Evolutionary conservation across 1,139 yeast genomes (phyloP).

Genomic region (Debaryomyces sp.): DNA sequence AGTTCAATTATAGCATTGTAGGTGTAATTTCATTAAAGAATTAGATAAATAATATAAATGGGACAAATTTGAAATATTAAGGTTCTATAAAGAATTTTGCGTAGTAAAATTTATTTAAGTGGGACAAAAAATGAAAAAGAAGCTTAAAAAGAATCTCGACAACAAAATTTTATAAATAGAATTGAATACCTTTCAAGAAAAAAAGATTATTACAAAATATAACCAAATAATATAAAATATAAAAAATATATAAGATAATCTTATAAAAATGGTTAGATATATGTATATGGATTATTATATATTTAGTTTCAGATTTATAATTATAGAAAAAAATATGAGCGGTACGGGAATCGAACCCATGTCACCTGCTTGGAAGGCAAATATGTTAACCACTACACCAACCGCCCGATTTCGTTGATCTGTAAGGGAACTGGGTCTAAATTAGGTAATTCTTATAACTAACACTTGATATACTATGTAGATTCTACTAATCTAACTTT

Average conservation of each 20-base stretch:
- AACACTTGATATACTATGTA: no score
- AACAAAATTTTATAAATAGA: conserved; percentile 67
- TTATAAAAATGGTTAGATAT: neutral
- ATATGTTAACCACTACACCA: conserved; percentile 55
- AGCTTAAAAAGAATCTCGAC: neutral
- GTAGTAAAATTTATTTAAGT: neutral
- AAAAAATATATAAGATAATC: neutral
- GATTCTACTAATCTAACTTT: no score
- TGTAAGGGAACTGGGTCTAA: no score
- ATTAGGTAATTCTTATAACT: no score
- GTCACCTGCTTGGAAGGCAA: conserved; percentile 79
- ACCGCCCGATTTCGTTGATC: conserved; percentile 50
- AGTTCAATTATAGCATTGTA: no score
- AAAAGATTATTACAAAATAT: neutral
- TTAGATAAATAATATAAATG: no score
- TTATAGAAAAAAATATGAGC: conserved; percentile 43
- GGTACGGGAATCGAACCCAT: conserved; percentile 81
- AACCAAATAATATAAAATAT: neutral
- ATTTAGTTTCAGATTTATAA: no score
- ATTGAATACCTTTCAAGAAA: conserved; percentile 58
- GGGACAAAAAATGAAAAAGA: neutral
- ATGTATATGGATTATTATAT: neutral
- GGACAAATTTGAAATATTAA: neutral
- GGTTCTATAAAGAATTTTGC: neutral
- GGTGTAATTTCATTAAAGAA: no score